A percentile compares a stretch with the other conserved stretches of the same genome.
These are phyloP conservation scores for Pezicula radicicola DNA, from an alignment of 2,329 filamentous ascomycete genomes.

Conservation along the genomic window DNA sequence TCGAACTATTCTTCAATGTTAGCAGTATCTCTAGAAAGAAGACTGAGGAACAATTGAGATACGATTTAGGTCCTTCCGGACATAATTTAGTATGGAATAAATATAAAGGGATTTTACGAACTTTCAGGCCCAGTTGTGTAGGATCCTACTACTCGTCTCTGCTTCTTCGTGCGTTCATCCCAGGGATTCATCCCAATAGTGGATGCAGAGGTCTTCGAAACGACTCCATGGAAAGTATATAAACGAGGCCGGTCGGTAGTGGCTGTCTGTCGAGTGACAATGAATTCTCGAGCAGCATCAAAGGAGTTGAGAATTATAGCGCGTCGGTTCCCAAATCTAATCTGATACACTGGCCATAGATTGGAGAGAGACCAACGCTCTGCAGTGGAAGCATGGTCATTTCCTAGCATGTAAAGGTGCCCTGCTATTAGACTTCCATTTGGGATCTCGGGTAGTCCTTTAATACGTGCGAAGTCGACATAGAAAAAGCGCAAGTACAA, in stretches of 20 bases:
- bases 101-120: too few relatives aligned
- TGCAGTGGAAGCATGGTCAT: not conserved
- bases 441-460: not conserved
- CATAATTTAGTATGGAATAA: too few relatives aligned
- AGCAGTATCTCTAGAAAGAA: too few relatives aligned
- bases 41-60: too few relatives aligned
- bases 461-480: not conserved
- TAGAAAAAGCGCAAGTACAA: not conserved
- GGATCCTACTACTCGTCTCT: slow-evolving; percentile 1
- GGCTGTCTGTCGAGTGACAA: not conserved
- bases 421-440: not conserved
- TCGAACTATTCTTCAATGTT: not conserved
- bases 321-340: not conserved
- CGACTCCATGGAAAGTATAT: slow-evolving; percentile 2
- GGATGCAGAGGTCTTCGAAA: not conserved
- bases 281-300: not conserved
- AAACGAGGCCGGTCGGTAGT: not conserved
- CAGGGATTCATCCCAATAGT: slow-evolving; percentile 1
- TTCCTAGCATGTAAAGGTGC: not conserved
- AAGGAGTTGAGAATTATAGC: slow-evolving; percentile 1
- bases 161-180: slow-evolving; percentile 1
- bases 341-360: not conserved
- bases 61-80: too few relatives aligned
- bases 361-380: not conserved
- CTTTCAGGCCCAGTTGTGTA: not conserved